A percentile compares a stretch with the other conserved stretches of the same genome.
Evolutionary conservation across 371 early-diverging fungal genomes (phyloP).

Genomic region (Mortierella sp.): DNA sequence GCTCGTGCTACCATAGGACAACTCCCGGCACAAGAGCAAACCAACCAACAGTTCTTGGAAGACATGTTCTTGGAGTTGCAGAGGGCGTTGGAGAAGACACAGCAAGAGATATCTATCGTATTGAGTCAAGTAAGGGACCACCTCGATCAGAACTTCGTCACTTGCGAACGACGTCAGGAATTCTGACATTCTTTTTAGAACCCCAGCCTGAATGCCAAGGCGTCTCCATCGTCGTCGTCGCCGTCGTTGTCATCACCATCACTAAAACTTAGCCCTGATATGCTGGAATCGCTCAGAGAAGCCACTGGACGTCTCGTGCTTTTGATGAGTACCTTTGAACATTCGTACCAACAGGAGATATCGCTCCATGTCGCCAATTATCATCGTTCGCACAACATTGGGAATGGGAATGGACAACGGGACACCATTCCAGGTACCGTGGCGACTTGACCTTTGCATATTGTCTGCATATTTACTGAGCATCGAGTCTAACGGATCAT

Average conservation of each 20-base stretch:
- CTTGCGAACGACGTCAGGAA: too few relatives aligned
- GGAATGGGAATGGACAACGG: background rate
- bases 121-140: too few relatives aligned
- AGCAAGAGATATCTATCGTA: too few relatives aligned
- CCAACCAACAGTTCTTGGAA: too few relatives aligned
- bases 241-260: background rate
- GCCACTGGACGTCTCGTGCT: background rate
- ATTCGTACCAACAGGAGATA: background rate
- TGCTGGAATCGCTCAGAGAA: background rate
- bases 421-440: constrained; percentile 16
- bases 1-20: background rate
- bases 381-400: background rate
- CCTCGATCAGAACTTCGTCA: too few relatives aligned
- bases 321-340: constrained; percentile 2
- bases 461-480: too few relatives aligned
- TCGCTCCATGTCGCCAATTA: background rate
- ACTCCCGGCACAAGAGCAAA: too few relatives aligned
- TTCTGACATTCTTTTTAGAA: background rate
- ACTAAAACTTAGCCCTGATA: background rate
- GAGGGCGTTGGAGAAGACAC: too few relatives aligned
- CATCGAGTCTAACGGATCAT: too few relatives aligned
- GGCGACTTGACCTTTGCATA: background rate
- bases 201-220: background rate
- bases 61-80: too few relatives aligned
- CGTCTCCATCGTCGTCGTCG: too few relatives aligned